phyloP scores from a whole-genome alignment of 2,329 filamentous ascomycete species.

The Aspergillus sp. region DNA sequence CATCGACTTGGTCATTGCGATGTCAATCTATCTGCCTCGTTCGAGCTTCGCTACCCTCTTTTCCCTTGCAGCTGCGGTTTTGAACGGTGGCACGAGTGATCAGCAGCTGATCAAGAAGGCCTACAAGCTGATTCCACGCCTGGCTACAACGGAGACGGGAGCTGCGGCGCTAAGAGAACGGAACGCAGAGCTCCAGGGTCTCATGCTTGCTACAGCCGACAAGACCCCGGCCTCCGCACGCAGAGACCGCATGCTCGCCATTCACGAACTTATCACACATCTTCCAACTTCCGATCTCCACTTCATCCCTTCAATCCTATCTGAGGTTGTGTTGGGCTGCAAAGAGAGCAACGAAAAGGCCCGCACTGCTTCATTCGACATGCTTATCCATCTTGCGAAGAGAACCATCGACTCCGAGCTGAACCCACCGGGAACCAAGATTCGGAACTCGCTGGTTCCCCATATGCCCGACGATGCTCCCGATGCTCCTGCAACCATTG shows the following conservation, averaged over 20 bases:
- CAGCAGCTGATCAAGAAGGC: slow-evolving; percentile 98
- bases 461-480: slow-evolving; percentile 83
- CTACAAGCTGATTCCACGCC: slow-evolving; percentile 92
- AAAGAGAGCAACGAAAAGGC: slow-evolving; percentile 98
- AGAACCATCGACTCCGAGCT: slow-evolving; percentile 68
- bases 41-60: slow-evolving; percentile 84
- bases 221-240: slow-evolving; percentile 85
- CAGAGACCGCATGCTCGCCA: slow-evolving; percentile 80
- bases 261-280: slow-evolving; percentile 75
- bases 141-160: slow-evolving; percentile 78
- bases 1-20: slow-evolving; percentile 95
- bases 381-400: slow-evolving; percentile 84
- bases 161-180: slow-evolving; percentile 73
- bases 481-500: slow-evolving; percentile 74
- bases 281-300: slow-evolving; percentile 77
- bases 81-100: slow-evolving; percentile 67
- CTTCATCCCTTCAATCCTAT: slow-evolving; percentile 88
- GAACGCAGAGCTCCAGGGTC: slow-evolving; percentile 73
- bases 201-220: slow-evolving; percentile 76
- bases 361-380: slow-evolving; percentile 81
- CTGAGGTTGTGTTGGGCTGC: slow-evolving; percentile 92
- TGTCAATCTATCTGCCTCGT: slow-evolving; percentile 87
- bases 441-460: slow-evolving; percentile 82
- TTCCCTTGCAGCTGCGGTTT: slow-evolving; percentile 78
- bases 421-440: slow-evolving; percentile 62